Percentiles rank a stretch among this genome's conserved stretches.
These are phyloP conservation scores for Melanogaster broomeanus DNA, from an alignment of 768 basidiomycete genomes.

Conservation along the genomic window DNA sequence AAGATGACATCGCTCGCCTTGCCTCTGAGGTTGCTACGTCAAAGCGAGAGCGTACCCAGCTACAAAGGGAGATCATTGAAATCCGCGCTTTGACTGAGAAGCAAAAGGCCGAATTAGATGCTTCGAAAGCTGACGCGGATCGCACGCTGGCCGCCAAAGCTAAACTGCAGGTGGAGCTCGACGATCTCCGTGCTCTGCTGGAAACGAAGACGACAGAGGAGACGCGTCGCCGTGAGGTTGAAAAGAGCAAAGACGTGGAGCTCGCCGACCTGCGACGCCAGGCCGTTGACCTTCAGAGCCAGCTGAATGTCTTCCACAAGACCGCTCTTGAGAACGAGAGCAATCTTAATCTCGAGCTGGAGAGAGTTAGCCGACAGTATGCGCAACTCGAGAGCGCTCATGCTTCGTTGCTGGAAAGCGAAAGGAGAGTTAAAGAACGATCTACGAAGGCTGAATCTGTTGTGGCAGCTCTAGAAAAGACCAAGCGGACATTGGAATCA, in stretches of 20 bases:
- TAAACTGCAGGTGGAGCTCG: constrained; percentile 80
- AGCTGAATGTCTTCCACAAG: constrained; percentile 66
- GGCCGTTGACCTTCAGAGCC: constrained; percentile 58
- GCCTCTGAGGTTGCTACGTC: constrained; percentile 52
- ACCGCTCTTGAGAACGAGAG: constrained; percentile 64
- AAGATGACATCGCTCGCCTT: constrained; percentile 63
- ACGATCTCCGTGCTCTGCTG: constrained; percentile 81
- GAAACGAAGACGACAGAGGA: constrained; percentile 88
- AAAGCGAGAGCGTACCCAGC: constrained; percentile 53
- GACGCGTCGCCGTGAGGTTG: constrained; percentile 77
- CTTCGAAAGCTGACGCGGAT: constrained; percentile 56
- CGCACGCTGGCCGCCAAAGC: constrained; percentile 45
- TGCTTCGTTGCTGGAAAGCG: constrained; percentile 61
- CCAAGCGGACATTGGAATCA: constrained; percentile 65
- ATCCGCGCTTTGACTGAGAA: constrained; percentile 70
- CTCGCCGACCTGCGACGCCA: constrained; percentile 70
- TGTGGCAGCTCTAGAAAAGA: constrained; percentile 64
- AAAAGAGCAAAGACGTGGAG: constrained; percentile 87
- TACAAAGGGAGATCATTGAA: constrained; percentile 63
- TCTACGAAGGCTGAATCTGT: constrained; percentile 49
- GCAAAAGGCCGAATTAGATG: constrained; percentile 60
- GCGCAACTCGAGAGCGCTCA: constrained; percentile 59
- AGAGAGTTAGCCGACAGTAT: constrained; percentile 62
- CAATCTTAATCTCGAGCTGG: constrained; percentile 76
- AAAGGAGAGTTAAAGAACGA: constrained; percentile 52